phyloP scores from a whole-genome alignment of 352 stramenopile genomes.

The Blastocystis sp. region DNA sequence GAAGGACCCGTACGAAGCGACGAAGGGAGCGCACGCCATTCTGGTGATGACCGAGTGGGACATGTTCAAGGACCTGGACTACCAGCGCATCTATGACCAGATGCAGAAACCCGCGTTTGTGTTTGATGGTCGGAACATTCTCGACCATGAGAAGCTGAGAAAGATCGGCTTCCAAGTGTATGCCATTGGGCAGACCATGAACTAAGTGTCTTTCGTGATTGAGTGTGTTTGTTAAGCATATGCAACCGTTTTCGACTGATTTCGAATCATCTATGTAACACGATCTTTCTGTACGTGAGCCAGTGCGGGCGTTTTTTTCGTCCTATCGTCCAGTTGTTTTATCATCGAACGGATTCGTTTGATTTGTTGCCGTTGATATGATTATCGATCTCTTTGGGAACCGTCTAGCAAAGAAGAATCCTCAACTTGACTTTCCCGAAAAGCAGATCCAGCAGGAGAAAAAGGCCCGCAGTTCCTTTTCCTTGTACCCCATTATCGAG shows the following conservation, averaged over 20 bases:
- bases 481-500: background rate
- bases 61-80: constrained; percentile 92
- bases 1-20: constrained; percentile 78
- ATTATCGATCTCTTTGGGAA: background rate
- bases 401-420: background rate
- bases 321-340: too few species aligned
- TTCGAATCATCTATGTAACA: too few species aligned
- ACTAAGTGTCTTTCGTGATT: too few species aligned
- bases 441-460: background rate
- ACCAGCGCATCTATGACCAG: constrained; percentile 79
- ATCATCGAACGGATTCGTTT: too few species aligned
- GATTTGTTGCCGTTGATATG: too few species aligned
- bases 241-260: too few species aligned
- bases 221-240: too few species aligned
- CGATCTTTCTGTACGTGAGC: too few species aligned
- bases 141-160: constrained; percentile 80
- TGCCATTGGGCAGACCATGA: constrained; percentile 89
- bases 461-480: background rate
- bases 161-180: constrained; percentile 95
- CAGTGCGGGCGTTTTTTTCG: too few species aligned
- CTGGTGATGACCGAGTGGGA: constrained; percentile 95
- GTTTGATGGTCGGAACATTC: constrained; percentile 94
- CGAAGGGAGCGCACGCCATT: constrained; percentile 79
- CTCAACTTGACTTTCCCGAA: background rate
- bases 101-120: constrained; percentile 98